Base-by-base conservation (phyloP, 2,329 filamentous ascomycete genomes). In the Bimuria novae-zelandiae region DNA sequence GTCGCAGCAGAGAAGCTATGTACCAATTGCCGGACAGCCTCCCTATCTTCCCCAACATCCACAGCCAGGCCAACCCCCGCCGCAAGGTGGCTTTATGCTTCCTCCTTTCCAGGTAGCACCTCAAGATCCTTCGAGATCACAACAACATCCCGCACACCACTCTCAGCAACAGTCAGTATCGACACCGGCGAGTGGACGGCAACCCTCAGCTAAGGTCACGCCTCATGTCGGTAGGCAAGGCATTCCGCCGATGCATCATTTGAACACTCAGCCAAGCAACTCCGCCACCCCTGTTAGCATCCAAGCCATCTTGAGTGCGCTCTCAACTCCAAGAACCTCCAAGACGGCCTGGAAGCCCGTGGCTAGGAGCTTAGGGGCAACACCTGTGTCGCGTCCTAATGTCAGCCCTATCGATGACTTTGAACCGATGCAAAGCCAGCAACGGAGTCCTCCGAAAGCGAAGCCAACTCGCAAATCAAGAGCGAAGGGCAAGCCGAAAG, bases 101-200 rank as follows among this genome's bases (percentile, higher is more conserved):
- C 76, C 77, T 41, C 77, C 77, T 4, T 80, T 80, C 59, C 75
- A 78, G 49, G 75, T 79, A 11, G 67, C 71, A n/a, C 72, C 74
- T 7, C 77, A 80, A 54, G 75, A 76, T 43, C 75, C 74, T 4
- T 74, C 65, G 42, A 68, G 67, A 55, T 66, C 69, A 10, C 70
- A 73, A 49, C 72, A 73, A 19, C 72, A 70, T 36, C 55, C 68
- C 11, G 27, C 57, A 8, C 57, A 62, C 36, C 55, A 58, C 14
- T 61, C 63, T 36, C 67, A 68, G 22, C 59, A 69, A 42, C 57
- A 65, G 14, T 64, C 65, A 17, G 56, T 64, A 2, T 69, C 69
- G 6, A 72, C 71, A 16, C 70, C 69, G 27, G 53, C 57, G 2
- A 60, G 54, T 45, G 59, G 57, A 22, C 62, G 61, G 17, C 61